Percentiles rank a stretch among this genome's conserved stretches.
Conservation (phyloP, 1,284 basidiomycete species). For the Xerocomus cyaneibrunnescens region DNA sequence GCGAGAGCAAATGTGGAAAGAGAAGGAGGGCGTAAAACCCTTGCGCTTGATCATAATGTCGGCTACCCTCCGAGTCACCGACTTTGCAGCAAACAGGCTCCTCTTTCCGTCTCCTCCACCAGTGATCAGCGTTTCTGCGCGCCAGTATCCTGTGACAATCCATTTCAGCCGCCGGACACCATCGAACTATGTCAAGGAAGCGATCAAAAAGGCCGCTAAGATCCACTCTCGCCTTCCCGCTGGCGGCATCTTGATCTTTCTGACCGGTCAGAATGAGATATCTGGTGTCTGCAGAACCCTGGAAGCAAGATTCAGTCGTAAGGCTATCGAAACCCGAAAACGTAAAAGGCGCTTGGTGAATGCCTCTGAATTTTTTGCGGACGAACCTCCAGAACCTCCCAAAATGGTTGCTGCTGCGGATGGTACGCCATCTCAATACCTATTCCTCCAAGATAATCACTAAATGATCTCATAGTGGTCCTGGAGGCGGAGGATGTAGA, state of each 20-base stretch:
- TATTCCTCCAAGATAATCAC: background rate
- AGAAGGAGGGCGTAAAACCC: constrained; percentile 59
- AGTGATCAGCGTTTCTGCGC: constrained; percentile 84
- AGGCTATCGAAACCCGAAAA: constrained; percentile 56
- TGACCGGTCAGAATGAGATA: constrained; percentile 99
- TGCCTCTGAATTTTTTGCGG: constrained; percentile 31
- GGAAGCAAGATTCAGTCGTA: constrained; percentile 74
- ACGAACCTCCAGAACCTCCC: constrained; percentile 14
- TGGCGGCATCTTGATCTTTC: constrained; percentile 95
- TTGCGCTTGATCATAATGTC: constrained; percentile 98
- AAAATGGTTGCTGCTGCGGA: constrained; percentile 23
- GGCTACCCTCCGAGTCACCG: constrained; percentile 91
- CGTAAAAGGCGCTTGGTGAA: constrained; percentile 39
- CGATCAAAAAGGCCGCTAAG: constrained; percentile 87
- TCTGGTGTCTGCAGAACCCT: constrained; percentile 84
- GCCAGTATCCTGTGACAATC: constrained; percentile 94
- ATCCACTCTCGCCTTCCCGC: constrained; percentile 92
- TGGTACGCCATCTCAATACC: constrained; percentile 17
- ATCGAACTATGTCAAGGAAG: constrained; percentile 88
- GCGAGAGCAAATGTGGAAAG: constrained; percentile 86
- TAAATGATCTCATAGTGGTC: constrained; percentile 37
- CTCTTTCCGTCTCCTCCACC: constrained; percentile 88
- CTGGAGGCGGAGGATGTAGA: constrained; percentile 86
- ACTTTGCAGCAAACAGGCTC: constrained; percentile 87
- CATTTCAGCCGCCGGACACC: constrained; percentile 90